phyloP scores from a whole-genome alignment of 306 rosid genomes.

The Castanea mollissima region DNA sequence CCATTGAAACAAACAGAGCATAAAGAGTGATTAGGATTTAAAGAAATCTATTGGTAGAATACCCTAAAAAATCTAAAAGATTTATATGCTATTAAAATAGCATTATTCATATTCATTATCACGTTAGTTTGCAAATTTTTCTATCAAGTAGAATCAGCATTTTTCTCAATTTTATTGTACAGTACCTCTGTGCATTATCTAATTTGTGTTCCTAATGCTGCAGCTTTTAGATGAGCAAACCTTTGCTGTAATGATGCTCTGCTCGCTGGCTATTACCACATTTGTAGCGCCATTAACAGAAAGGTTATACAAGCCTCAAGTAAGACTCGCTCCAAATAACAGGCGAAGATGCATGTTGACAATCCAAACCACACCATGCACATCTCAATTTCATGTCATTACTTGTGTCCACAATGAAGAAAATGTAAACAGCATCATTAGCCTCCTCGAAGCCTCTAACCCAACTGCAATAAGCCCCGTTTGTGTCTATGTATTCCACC shows the following conservation, averaged over 20 bases:
- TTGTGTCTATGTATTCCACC: slow-evolving; percentile 36
- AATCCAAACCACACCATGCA: slow-evolving; percentile 24
- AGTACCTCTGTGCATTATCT: neutral
- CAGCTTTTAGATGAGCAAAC: slow-evolving; percentile 33
- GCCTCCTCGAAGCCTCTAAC: slow-evolving; percentile 45
- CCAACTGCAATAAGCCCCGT: slow-evolving; percentile 36
- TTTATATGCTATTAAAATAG: too few species aligned
- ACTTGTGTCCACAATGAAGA: slow-evolving; percentile 48
- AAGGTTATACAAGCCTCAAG: slow-evolving; percentile 5
- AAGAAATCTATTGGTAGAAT: too few species aligned
- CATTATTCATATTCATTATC: too few species aligned
- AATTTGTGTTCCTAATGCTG: neutral
- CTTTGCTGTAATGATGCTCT: slow-evolving; percentile 23
- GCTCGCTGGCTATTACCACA: slow-evolving; percentile 8
- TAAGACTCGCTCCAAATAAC: neutral
- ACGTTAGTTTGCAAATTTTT: too few species aligned
- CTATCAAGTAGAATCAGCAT: too few species aligned
- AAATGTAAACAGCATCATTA: slow-evolving; percentile 35
- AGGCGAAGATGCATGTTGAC: neutral
- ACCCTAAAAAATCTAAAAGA: too few species aligned
- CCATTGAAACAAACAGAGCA: too few species aligned
- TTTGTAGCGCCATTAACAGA: slow-evolving; percentile 23
- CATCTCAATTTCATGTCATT: slow-evolving; percentile 30
- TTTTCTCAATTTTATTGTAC: too few species aligned
- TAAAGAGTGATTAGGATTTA: too few species aligned